phyloP scores from a whole-genome alignment of 2,329 filamentous ascomycete genomes.

The Trichoderma lentiforme region DNA sequence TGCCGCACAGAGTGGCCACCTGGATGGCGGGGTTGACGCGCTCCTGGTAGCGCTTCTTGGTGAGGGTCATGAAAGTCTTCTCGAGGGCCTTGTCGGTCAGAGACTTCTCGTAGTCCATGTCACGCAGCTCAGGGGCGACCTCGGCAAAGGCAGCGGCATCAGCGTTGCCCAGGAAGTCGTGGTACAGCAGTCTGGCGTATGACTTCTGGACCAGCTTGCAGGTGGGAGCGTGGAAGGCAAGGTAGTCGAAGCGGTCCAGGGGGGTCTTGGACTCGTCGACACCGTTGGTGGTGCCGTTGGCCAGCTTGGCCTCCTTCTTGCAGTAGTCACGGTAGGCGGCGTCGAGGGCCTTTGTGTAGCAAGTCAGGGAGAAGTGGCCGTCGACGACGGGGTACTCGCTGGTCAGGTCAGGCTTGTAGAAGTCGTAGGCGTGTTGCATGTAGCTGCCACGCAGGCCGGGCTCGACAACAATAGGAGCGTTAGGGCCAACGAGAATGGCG shows the following conservation, averaged over 20 bases:
- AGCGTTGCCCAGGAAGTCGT: slow-evolving; percentile 74
- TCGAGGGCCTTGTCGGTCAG: slow-evolving; percentile 78
- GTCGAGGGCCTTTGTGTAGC: slow-evolving; percentile 79
- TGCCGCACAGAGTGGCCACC: slow-evolving; percentile 72
- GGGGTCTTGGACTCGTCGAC: slow-evolving; percentile 52
- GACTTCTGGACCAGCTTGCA: slow-evolving; percentile 88
- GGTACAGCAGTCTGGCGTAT: slow-evolving; percentile 79
- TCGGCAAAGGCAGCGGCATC: slow-evolving; percentile 66
- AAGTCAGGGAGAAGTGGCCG: slow-evolving; percentile 77
- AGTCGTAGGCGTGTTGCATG: slow-evolving; percentile 83
- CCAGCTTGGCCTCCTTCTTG: slow-evolving; percentile 63
- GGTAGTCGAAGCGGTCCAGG: slow-evolving; percentile 79
- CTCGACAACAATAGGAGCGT: slow-evolving; percentile 74
- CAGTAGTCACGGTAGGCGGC: slow-evolving; percentile 78
- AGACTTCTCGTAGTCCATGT: slow-evolving; percentile 76
- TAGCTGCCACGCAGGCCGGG: slow-evolving; percentile 75
- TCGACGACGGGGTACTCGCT: slow-evolving; percentile 86
- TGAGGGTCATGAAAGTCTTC: slow-evolving; percentile 80
- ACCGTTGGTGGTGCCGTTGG: slow-evolving; percentile 54
- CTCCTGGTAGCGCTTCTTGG: slow-evolving; percentile 81
- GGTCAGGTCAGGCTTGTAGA: slow-evolving; percentile 85
- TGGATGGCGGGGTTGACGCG: slow-evolving; percentile 70
- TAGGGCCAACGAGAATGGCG: slow-evolving; percentile 73
- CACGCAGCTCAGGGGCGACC: slow-evolving; percentile 70
- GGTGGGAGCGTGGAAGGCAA: slow-evolving; percentile 78